phyloP scores from a whole-genome alignment of 2,329 filamentous ascomycete genomes.

The Exophiala sp. region DNA sequence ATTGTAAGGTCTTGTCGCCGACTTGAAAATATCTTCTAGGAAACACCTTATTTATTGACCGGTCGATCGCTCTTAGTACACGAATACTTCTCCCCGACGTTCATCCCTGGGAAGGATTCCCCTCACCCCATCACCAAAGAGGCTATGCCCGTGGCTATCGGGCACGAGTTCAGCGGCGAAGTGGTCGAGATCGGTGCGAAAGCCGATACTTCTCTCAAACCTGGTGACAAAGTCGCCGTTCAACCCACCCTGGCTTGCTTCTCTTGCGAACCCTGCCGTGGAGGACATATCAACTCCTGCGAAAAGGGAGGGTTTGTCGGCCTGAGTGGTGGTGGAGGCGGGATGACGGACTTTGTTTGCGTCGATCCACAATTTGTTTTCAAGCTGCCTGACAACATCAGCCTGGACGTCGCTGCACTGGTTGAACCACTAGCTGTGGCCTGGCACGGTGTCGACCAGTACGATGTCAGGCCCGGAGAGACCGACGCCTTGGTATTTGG shows the following conservation, averaged over 20 bases:
- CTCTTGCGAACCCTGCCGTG: constrained; percentile 53
- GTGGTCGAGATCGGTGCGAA: constrained; percentile 56
- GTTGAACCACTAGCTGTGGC: constrained; percentile 63
- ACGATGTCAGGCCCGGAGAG: constrained; percentile 42
- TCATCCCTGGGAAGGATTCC: constrained; percentile 42
- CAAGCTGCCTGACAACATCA: constrained; percentile 51
- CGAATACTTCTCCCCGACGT: constrained; percentile 50
- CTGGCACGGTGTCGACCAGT: constrained; percentile 59
- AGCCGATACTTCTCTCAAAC: constrained; percentile 43
- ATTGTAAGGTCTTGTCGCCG: constrained; percentile 33
- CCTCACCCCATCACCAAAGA: constrained; percentile 59
- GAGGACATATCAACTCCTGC: constrained; percentile 57
- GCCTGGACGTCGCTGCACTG: constrained; percentile 55
- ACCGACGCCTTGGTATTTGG: constrained; percentile 56
- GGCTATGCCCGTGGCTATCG: constrained; percentile 57
- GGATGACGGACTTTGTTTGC: constrained; percentile 54
- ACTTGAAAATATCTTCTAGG: too few species aligned
- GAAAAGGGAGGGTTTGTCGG: constrained; percentile 54
- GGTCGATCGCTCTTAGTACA: constrained; percentile 45
- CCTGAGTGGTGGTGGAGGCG: constrained; percentile 50
- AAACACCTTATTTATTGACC: too few species aligned
- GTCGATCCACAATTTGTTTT: constrained; percentile 50
- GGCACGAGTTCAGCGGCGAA: constrained; percentile 63
- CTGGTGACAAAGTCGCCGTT: constrained; percentile 58
- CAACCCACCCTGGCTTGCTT: constrained; percentile 60